Percentiles rank a stretch among this genome's conserved stretches.
These are phyloP conservation scores for Phylloporus rhodoxanthus DNA, from an alignment of 768 basidiomycete species.

Conservation along the genomic window DNA sequence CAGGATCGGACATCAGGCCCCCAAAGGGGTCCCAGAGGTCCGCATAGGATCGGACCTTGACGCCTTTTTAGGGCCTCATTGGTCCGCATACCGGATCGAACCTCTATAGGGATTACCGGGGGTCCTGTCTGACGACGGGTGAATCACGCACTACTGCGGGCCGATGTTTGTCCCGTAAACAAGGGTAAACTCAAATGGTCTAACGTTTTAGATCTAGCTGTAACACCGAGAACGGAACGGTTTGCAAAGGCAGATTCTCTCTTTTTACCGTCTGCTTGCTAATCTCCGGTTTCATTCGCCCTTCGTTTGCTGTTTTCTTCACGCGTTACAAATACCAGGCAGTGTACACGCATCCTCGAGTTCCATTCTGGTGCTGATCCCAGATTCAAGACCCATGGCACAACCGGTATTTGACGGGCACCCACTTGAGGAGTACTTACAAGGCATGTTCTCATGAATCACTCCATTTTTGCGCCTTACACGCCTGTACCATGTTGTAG, in stretches of 20 bases:
- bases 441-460: conserved; percentile 37
- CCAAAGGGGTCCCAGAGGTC: too few species aligned
- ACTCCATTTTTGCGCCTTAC: conserved; percentile 3
- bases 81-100: too few species aligned
- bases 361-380: conserved; percentile 7
- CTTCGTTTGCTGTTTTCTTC: not conserved
- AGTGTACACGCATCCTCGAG: conserved; percentile 17
- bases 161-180: too few species aligned
- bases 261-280: conserved; percentile 18
- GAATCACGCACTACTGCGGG: too few species aligned
- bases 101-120: too few species aligned
- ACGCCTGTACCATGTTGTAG: conserved; percentile 31
- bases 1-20: too few species aligned
- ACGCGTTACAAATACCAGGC: conserved; percentile 21
- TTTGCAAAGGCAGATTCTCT: conserved; percentile 10
- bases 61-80: too few species aligned
- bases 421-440: conserved; percentile 66
- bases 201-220: too few species aligned
- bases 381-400: conserved; percentile 45
- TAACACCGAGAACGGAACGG: too few species aligned
- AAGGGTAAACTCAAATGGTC: too few species aligned
- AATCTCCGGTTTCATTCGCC: conserved; percentile 19
- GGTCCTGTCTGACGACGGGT: too few species aligned
- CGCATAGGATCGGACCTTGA: too few species aligned
- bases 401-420: conserved; percentile 75